Percentiles rank a stretch among this genome's conserved stretches.
Conservation (phyloP, 2,329 filamentous ascomycete species). For the Fusarium vanettenii region DNA sequence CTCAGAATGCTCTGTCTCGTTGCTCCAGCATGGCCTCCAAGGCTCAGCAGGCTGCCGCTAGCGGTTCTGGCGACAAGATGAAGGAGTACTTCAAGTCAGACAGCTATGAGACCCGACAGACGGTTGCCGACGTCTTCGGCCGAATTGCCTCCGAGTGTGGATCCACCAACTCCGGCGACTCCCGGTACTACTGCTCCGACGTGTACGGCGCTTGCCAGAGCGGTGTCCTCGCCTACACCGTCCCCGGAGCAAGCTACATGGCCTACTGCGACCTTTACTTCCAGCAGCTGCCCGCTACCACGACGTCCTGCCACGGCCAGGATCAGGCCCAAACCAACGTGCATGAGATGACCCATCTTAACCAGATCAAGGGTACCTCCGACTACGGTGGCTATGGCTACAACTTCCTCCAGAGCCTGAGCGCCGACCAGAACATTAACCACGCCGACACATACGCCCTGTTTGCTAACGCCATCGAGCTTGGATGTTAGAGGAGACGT, state of each 20-base stretch:
- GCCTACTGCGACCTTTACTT: slow-evolving; percentile 73
- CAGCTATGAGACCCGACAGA: slow-evolving; percentile 54
- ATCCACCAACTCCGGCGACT: slow-evolving; percentile 59
- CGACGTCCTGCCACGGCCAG: slow-evolving; percentile 68
- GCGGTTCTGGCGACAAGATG: slow-evolving; percentile 61
- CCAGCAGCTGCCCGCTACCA: slow-evolving; percentile 61
- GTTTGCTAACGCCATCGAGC: slow-evolving; percentile 39
- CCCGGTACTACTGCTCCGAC: slow-evolving; percentile 70
- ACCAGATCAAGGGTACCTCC: slow-evolving; percentile 66
- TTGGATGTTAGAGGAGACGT: slow-evolving; percentile 49
- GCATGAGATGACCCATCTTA: slow-evolving; percentile 74
- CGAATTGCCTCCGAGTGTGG: slow-evolving; percentile 67
- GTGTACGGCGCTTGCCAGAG: slow-evolving; percentile 61
- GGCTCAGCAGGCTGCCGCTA: slow-evolving; percentile 63
- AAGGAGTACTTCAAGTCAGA: slow-evolving; percentile 74
- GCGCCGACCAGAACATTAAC: slow-evolving; percentile 61
- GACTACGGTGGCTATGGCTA: slow-evolving; percentile 70
- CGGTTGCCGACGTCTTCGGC: slow-evolving; percentile 63
- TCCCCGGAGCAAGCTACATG: slow-evolving; percentile 65
- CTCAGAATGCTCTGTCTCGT: slow-evolving; percentile 64
- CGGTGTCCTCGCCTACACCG: slow-evolving; percentile 70
- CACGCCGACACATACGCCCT: slow-evolving; percentile 69
- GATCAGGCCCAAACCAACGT: slow-evolving; percentile 74
- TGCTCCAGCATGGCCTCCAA: slow-evolving; percentile 64
- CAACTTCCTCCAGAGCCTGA: slow-evolving; percentile 62